A percentile compares a stretch with the other conserved stretches of the same genome.
These are phyloP conservation scores for Podospora tetraspora DNA, from an alignment of 495 filamentous ascomycete genomes.

Conservation along the genomic window DNA sequence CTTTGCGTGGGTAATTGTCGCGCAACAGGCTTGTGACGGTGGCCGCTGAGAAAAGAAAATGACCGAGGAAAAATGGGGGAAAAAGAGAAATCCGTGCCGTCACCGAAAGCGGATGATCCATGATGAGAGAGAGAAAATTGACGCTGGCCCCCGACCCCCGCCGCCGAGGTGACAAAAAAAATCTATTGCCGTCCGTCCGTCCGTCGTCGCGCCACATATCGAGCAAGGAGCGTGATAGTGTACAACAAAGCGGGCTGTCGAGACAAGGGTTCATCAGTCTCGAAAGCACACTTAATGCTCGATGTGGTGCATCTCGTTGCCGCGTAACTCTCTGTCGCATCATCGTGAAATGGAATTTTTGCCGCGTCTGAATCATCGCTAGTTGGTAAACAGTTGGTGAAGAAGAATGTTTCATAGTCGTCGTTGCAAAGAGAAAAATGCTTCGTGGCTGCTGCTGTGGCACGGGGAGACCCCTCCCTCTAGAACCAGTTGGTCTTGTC, in stretches of 20 bases:
- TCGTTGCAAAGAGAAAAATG: constrained; percentile 27
- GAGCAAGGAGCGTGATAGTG: constrained; percentile 28
- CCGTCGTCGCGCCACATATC: constrained; percentile 19
- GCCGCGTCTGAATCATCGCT: constrained; percentile 29
- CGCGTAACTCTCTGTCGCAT: constrained; percentile 20
- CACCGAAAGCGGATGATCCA: neutral
- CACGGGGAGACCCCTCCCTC: constrained; percentile 17
- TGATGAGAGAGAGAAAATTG: neutral
- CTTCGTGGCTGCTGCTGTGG: constrained; percentile 31
- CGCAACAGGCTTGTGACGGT: neutral
- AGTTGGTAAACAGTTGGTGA: constrained; percentile 26
- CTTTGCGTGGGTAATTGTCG: neutral
- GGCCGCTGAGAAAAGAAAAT: neutral
- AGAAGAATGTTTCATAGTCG: constrained; percentile 27
- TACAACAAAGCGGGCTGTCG: constrained; percentile 32
- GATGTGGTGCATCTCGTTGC: constrained; percentile 16
- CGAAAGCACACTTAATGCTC: constrained; percentile 21
- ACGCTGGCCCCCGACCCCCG: neutral
- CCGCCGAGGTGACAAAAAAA: constrained; percentile 7
- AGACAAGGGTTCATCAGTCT: constrained; percentile 13
- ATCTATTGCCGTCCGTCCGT: constrained; percentile 21
- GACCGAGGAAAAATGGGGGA: neutral
- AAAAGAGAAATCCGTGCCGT: neutral
- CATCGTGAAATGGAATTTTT: constrained; percentile 18
- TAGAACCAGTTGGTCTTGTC: constrained; percentile 31